Percentiles rank a stretch among this genome's conserved stretches.
phyloP scores from a whole-genome alignment of 2,329 filamentous ascomycete species.

The Paecilomyces sp. region DNA sequence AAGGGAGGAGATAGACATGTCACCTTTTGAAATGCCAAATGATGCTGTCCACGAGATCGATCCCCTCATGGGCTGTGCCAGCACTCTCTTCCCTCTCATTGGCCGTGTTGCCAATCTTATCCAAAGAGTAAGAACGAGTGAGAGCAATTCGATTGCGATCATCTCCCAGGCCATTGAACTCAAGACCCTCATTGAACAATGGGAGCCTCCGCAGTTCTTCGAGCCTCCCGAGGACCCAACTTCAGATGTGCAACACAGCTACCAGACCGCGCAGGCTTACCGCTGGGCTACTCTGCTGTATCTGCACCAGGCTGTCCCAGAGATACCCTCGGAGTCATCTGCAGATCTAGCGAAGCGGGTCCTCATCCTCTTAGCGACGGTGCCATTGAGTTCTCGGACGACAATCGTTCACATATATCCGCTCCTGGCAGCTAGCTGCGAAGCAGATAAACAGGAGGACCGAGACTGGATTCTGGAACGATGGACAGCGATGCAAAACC shows the following conservation, averaged over 20 bases:
- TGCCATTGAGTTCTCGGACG: constrained; percentile 55
- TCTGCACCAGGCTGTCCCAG: constrained; percentile 61
- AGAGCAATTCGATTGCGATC: constrained; percentile 53
- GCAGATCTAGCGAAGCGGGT: constrained; percentile 55
- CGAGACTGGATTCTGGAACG: constrained; percentile 57
- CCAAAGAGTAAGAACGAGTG: constrained; percentile 50
- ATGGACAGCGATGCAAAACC: constrained; percentile 54
- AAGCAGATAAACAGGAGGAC: constrained; percentile 53
- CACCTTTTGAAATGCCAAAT: constrained; percentile 34
- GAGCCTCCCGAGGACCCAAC: constrained; percentile 58
- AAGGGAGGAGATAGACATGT: constrained; percentile 36
- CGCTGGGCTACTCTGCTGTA: constrained; percentile 61
- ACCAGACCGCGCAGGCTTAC: constrained; percentile 61
- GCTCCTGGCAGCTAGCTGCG: constrained; percentile 60
- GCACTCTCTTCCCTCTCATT: constrained; percentile 61
- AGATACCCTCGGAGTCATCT: constrained; percentile 54
- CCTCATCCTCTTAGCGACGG: constrained; percentile 54
- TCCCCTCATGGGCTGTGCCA: constrained; percentile 63
- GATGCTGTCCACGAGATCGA: constrained; percentile 53
- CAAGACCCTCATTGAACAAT: constrained; percentile 54
- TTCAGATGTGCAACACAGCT: constrained; percentile 55
- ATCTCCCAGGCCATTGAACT: constrained; percentile 57
- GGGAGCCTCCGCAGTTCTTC: constrained; percentile 53
- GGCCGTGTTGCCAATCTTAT: constrained; percentile 59
- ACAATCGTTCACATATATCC: constrained; percentile 66